Evolutionary conservation across 2,329 filamentous ascomycete genomes (phyloP).

Genomic region (Exophiala spinifera): DNA sequence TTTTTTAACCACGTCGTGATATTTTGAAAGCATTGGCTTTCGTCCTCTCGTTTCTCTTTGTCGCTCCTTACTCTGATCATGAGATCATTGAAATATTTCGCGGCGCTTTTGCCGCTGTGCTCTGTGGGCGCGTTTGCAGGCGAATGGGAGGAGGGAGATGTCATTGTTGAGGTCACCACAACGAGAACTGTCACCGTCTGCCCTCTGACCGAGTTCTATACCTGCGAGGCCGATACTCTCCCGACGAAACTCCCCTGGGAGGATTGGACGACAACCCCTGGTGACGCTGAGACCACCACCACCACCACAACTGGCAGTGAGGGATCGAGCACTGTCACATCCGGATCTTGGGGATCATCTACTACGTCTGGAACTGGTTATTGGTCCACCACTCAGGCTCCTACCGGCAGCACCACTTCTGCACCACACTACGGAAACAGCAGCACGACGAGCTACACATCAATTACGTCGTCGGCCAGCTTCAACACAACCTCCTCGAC

Average conservation of each 20-base stretch:
- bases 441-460: conserved; percentile 1
- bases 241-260: conserved; percentile 8
- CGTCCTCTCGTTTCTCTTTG: conserved; percentile 27
- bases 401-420: not conserved
- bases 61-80: conserved; percentile 24
- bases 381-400: not conserved
- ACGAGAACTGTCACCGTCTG: conserved; percentile 25
- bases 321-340: not conserved
- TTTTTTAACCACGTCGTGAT: conserved; percentile 3
- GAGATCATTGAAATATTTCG: conserved; percentile 25
- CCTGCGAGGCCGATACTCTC: conserved; percentile 15
- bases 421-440: conserved; percentile 2
- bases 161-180: conserved; percentile 18
- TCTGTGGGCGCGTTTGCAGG: conserved; percentile 8
- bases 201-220: conserved; percentile 23
- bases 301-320: not conserved
- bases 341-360: not conserved
- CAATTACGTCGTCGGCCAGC: no score
- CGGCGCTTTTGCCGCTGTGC: conserved; percentile 21
- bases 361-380: not conserved
- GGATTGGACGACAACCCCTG: not conserved
- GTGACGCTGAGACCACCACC: conserved; percentile 6
- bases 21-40: conserved; percentile 28
- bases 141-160: conserved; percentile 11
- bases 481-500: not conserved